Evolutionary conservation across 352 stramenopile species (phyloP), one percentile per base, ranked within the genome.

Genomic region (Phytopythium helicoides): DNA sequence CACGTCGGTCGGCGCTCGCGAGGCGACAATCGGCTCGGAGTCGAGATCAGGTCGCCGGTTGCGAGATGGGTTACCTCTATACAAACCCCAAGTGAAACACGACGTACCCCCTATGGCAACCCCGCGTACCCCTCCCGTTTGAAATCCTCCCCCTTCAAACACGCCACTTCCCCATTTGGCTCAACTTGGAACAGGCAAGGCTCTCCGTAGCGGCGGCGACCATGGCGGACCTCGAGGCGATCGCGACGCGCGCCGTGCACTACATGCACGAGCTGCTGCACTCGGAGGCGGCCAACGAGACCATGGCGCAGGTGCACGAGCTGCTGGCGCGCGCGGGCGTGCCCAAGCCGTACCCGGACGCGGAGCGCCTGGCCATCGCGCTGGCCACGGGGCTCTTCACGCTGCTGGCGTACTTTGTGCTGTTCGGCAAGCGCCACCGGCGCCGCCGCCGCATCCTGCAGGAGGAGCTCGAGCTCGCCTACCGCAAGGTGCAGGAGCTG

Each of bases 341-440:
- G 50, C 85, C 85, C 14, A 83, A 89, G 63, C 85, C 85, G 54
- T 95, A 95, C 44, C 85, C 85, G 50, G 85, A 95, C 49, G 85
- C 85, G 11, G 85, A 95, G 64, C 85, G 85, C 0, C 64, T 92
- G 26, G 82, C 82, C 33, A 95, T 95, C 57, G 84, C 85, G 35
- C 38, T 95, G 18, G 68, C 84, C 18, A 95, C 85, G 0, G 82
- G 81, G 8, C 54, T 91, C 37, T 91, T 91, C 48, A 95, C 85
- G 58, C 54, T 95, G 47, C 52, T 95, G 36, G 73, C 76, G 28
- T 95, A 95, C 70, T 95, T 93, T 68, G 74, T 95, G 64, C 78
- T 95, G 12, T 95, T 93, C 54, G 85, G 85, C 47, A 93, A 93
- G 60, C 85, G 85, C 55, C 85, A 95, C 45, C 85, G 81, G 39